Conservation (phyloP, 73 alveolate genomes). For the Paramecium caudatum region DNA sequence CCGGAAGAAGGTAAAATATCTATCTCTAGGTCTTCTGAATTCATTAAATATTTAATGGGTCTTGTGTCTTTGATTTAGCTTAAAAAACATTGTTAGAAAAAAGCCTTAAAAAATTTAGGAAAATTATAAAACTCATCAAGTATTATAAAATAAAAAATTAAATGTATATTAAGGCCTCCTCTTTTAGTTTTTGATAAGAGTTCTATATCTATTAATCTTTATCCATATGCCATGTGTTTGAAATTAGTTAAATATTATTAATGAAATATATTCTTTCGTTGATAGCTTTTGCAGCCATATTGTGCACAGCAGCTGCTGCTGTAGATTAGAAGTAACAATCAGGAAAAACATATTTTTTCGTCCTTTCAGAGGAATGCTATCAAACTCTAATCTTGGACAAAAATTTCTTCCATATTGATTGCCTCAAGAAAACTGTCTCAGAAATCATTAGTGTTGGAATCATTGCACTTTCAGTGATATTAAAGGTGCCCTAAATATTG, state of each 20-base stretch:
- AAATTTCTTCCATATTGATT: neutral
- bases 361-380: constrained; percentile 25
- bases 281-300: too few species aligned
- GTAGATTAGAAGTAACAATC: too few species aligned
- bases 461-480: neutral
- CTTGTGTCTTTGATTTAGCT: neutral
- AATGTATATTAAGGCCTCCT: too few species aligned
- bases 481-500: constrained; percentile 23
- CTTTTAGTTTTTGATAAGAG: too few species aligned
- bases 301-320: too few species aligned
- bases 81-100: neutral
- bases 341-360: neutral
- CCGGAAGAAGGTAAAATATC: neutral
- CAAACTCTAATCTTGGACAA: neutral
- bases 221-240: too few species aligned
- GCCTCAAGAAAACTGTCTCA: neutral
- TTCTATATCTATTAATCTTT: too few species aligned
- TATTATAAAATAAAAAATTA: too few species aligned
- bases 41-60: constrained; percentile 16
- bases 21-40: constrained; percentile 25
- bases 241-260: too few species aligned
- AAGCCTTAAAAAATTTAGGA: constrained; percentile 26
- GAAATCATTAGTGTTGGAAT: neutral
- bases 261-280: too few species aligned
- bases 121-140: too few species aligned